Base-by-base conservation (phyloP, 2,329 filamentous ascomycete genomes). In the Neofusicoccum kwambonambiense region DNA sequence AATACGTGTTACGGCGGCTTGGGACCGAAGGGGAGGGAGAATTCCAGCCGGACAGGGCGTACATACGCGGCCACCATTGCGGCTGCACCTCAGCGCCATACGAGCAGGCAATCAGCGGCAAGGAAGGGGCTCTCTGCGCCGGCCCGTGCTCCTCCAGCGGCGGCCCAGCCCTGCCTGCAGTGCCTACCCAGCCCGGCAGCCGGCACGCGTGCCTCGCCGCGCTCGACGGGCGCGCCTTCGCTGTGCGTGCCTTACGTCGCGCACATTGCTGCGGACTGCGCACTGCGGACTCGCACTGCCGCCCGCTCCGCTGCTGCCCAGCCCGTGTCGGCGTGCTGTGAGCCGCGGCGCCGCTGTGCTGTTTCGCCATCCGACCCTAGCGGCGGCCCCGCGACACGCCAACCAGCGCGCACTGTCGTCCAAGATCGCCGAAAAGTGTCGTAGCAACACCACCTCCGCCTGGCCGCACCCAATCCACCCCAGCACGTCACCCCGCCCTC, bases 291-390 rank as follows among this genome's bases (percentile, higher is more conserved):
- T 19, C 19, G 19, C 19, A 19, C n/a, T 12, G 15, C 9, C 9
- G 34, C 22, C 9, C 31, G 52, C 37, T 4, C 27, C n/a, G 31
- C 51, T 31, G 27, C 27, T 31, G 27, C 22, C 51, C 37, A 35
- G 44, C 35, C 17, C n/a, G 22, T 13, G 37, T 22, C 15, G 9
- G 19, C n/a, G n/a, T n/a, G n/a, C n/a, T n/a, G n/a, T n/a, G n/a
- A n/a, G n/a, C n/a, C n/a, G n/a, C n/a, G n/a, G n/a, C 76, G 37
- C 78, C 75, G 27, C 73, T 27, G 35, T 15, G 52, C 52, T 19
- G 52, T 56, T 56, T 56, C 52, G 52, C 52, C 52, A 31, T 56
- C 12, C 27, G 50, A 34, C 74, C 76, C 0, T 76, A 75, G 37
- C 78, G 78, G 37, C 41, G 27, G 56, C 27, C 56, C 42, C 56